These are phyloP conservation scores for Chytriomyces confervae DNA, from an alignment of 192 early-diverging fungal genomes.

Conservation along the genomic window DNA sequence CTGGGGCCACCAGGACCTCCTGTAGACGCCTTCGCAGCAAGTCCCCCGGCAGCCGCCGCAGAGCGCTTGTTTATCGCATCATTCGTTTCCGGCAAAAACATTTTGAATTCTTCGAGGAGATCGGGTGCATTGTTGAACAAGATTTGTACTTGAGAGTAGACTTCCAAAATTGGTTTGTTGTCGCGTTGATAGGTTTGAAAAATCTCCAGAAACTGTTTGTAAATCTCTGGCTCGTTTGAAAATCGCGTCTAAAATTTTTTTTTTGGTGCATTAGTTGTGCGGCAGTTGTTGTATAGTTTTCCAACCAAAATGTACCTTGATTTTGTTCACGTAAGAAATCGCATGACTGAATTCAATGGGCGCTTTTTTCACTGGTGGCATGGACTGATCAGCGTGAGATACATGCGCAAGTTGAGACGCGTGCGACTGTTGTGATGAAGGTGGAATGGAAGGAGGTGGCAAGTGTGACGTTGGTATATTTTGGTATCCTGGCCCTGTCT, in stretches of 20 bases:
- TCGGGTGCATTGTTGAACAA: constrained; percentile 87
- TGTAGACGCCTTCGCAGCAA: background rate
- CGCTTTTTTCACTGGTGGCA: constrained; percentile 18
- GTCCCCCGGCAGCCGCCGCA: constrained; percentile 40
- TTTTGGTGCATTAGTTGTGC: constrained; percentile 7
- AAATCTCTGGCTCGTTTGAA: constrained; percentile 89
- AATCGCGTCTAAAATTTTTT: constrained; percentile 82
- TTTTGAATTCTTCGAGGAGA: constrained; percentile 96
- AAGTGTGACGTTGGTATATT: too few relatives aligned
- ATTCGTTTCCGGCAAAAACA: constrained; percentile 91
- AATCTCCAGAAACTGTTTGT: constrained; percentile 97
- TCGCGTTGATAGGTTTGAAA: constrained; percentile 98
- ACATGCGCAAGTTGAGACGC: background rate
- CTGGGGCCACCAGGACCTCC: background rate
- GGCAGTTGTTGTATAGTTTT: constrained; percentile 5
- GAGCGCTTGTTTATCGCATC: constrained; percentile 43
- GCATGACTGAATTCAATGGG: constrained; percentile 98
- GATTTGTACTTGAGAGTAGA: constrained; percentile 91
- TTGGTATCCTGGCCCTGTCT: too few relatives aligned
- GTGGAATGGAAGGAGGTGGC: background rate
- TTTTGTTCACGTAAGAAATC: constrained; percentile 99
- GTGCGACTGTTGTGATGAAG: constrained; percentile 39
- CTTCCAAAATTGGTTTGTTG: constrained; percentile 94
- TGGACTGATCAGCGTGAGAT: background rate
- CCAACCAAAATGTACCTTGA: constrained; percentile 71